Evolutionary conservation across 208 protist species (phyloP).

Genomic region (Borovskyia barvae): DNA sequence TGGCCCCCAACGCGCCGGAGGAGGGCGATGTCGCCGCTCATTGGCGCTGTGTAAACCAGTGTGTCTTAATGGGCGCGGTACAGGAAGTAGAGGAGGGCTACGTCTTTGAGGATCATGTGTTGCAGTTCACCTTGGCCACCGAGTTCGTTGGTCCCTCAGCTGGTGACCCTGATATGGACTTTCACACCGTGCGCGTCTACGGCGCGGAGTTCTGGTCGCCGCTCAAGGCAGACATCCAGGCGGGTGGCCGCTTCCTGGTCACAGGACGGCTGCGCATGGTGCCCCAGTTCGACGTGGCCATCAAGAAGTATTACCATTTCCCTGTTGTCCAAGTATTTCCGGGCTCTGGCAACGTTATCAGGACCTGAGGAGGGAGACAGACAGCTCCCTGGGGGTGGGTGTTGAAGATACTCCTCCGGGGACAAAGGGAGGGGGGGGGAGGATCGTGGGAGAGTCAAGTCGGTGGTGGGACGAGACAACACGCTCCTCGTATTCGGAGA

Average conservation of each 20-base stretch:
- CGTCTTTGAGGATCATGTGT: slow-evolving; percentile 82
- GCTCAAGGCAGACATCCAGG: slow-evolving; percentile 35
- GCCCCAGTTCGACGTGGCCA: slow-evolving; percentile 72
- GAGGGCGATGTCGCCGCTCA: slow-evolving; percentile 80
- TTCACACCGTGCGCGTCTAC: slow-evolving; percentile 84
- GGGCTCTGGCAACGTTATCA: slow-evolving; percentile 39
- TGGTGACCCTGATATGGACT: slow-evolving; percentile 87
- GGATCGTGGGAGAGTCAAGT: no score
- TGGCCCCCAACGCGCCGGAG: slow-evolving; percentile 85
- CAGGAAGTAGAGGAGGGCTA: slow-evolving; percentile 81
- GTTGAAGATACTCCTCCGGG: no score
- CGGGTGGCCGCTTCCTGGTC: slow-evolving; percentile 52
- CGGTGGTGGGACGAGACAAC: no score
- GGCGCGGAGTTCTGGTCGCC: slow-evolving; percentile 43
- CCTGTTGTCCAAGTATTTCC: slow-evolving; percentile 81
- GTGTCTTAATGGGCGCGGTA: slow-evolving; percentile 76
- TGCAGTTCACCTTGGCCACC: slow-evolving; percentile 84
- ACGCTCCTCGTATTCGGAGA: no score
- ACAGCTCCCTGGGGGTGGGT: no score
- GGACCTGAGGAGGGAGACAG: not conserved
- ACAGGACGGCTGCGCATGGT: slow-evolving; percentile 81
- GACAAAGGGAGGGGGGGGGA: no score
- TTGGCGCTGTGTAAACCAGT: slow-evolving; percentile 84
- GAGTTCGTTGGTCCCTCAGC: slow-evolving; percentile 72
- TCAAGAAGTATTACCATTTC: slow-evolving; percentile 87